phyloP scores from a whole-genome alignment of 2,329 filamentous ascomycete species.

The Fusarium algeriense region DNA sequence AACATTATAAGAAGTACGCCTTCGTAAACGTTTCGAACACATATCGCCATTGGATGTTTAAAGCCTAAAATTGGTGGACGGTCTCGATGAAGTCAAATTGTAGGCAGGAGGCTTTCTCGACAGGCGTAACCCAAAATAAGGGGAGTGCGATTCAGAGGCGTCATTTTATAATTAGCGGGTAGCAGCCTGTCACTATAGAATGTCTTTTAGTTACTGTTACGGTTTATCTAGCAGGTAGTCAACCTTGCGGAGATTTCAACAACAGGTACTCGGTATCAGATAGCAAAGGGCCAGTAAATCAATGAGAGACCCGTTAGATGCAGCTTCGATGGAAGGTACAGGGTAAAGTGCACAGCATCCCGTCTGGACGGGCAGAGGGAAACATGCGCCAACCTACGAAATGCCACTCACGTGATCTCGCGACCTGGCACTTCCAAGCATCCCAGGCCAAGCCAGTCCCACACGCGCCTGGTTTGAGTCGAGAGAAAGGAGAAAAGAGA shows the following conservation, averaged over 20 bases:
- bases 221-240: too few species aligned
- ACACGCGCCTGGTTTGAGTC: background rate
- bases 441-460: background rate
- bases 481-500: background rate
- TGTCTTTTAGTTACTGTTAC: too few species aligned
- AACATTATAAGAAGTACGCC: background rate
- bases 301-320: too few species aligned
- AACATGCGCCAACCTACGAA: background rate
- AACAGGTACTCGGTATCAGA: too few species aligned
- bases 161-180: too few species aligned
- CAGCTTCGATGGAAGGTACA: too few species aligned
- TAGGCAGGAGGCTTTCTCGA: background rate
- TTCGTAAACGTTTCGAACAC: background rate
- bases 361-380: background rate
- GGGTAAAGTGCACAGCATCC: too few species aligned
- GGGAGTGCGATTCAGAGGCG: too few species aligned
- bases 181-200: too few species aligned
- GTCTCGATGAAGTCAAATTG: background rate
- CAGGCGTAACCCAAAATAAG: background rate
- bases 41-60: background rate
- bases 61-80: background rate
- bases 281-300: too few species aligned
- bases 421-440: background rate
- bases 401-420: slow-evolving; percentile 16
- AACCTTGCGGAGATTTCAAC: too few species aligned